Evolutionary conservation across 345 rosid species (phyloP), one percentile per base, ranked within the genome.

Genomic region (Hibiscus tridactylites): DNA sequence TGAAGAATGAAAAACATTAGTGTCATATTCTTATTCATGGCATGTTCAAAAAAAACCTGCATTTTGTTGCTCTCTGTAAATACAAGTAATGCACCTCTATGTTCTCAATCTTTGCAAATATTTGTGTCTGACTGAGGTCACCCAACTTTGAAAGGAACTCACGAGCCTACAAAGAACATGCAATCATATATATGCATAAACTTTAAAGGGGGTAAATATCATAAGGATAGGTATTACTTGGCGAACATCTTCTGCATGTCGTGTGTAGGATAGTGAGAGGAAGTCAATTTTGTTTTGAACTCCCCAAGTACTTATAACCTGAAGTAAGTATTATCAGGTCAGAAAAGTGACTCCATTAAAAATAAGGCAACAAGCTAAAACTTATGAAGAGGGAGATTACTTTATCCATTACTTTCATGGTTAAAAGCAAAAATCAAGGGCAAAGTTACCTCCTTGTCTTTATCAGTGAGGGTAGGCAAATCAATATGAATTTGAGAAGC

Each of bases 191-290:
- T 21, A 39, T 5, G 3, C 39, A 64, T 52, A 54, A 19, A 13
- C n/a, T 50, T 56, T 17, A 56, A 56, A 19, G 6, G 44, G 62
- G 6, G 26, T 12, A 6, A 19, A 7, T 9, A 15, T 28, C 9
- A 73, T 5, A 59, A 65, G 52, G n/a, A 72, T 31, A 61, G 1
- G 24, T 2, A 59, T 17, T 71, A 95, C 99, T 26, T 85, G 88
- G 77, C 99, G 97, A 73, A 95, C 99, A 79, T 95, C 99, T 77
- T 95, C 97, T 2, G 99, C 97, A 83, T 91, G 96, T 17, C 97
- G 85, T 24, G 97, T 91, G 59, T 91, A 95, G 10, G 99, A 95
- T 81, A 95, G 77, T 9, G 99, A 95, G 65, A 95, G 93, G 78
- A 95, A 91, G 78, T 95, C 99, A 11, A 95, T 95, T 81, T 95